A percentile compares a stretch with the other conserved stretches of the same genome.
Conservation (phyloP, 805 yeast species). For the Candida takata region DNA sequence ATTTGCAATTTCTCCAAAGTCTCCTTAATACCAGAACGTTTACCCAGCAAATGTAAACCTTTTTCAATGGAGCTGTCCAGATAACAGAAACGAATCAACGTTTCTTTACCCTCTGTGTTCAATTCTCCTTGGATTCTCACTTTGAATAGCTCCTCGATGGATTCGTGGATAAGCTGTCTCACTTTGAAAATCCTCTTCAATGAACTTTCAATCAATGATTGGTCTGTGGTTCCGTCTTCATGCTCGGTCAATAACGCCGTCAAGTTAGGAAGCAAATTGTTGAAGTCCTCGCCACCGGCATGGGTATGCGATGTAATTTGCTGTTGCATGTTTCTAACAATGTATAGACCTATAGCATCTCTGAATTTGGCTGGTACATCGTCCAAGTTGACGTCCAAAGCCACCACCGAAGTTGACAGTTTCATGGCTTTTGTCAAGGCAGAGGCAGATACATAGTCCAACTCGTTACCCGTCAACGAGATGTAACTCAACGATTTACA, state of each 20-base stretch:
- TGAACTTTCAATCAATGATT: constrained; percentile 25
- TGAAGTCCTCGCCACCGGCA: constrained; percentile 32
- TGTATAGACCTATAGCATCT: constrained; percentile 65
- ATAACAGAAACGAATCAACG: constrained; percentile 61
- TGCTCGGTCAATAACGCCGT: constrained; percentile 32
- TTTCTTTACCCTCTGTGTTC: constrained; percentile 70
- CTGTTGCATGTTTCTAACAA: constrained; percentile 74
- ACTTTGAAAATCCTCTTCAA: constrained; percentile 32
- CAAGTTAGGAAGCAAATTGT: constrained; percentile 49
- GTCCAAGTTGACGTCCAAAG: constrained; percentile 58
- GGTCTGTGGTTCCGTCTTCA: constrained; percentile 20
- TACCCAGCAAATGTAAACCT: constrained; percentile 30
- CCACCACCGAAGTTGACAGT: constrained; percentile 52
- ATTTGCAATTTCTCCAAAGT: constrained; percentile 4
- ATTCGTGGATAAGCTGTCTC: constrained; percentile 35
- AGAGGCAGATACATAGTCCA: constrained; percentile 54
- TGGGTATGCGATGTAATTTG: constrained; percentile 29
- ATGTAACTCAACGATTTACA: constrained; percentile 59
- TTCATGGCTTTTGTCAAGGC: constrained; percentile 64
- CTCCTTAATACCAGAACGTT: constrained; percentile 17
- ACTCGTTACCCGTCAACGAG: constrained; percentile 59
- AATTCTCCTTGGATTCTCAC: constrained; percentile 50
- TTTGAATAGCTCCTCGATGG: constrained; percentile 51
- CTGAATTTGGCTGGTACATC: constrained; percentile 50
- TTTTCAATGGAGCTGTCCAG: constrained; percentile 68